Conservation (phyloP, 2,329 filamentous ascomycete genomes). For the Aspergillus fijiensis region DNA sequence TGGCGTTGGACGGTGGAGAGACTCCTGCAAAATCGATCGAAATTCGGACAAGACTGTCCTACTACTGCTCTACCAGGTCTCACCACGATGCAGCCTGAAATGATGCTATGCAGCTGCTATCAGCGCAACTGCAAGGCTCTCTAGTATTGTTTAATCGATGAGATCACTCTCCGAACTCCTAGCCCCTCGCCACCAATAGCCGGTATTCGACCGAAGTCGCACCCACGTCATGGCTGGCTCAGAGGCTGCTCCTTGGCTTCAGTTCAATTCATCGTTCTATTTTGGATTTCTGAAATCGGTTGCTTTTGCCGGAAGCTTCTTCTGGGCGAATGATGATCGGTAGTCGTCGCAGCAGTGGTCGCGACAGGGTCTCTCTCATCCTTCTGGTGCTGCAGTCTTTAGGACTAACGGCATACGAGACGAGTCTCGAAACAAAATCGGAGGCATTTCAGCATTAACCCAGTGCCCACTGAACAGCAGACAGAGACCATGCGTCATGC, state of each 20-base stretch:
- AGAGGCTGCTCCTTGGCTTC: not conserved
- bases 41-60: not conserved
- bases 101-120: conserved; percentile 14
- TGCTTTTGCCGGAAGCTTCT: not conserved
- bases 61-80: not conserved
- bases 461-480: not conserved
- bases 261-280: not conserved
- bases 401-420: not conserved
- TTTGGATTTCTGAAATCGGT: not conserved
- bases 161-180: not conserved
- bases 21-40: not conserved
- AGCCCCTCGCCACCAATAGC: not conserved
- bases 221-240: not conserved
- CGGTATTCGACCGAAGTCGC: not conserved
- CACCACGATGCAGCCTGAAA: not conserved
- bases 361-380: not conserved
- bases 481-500: conserved; percentile 12
- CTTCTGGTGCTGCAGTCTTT: not conserved
- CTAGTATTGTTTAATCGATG: conserved; percentile 1
- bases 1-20: not conserved
- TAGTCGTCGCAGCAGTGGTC: not conserved
- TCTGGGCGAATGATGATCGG: not conserved
- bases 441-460: not conserved
- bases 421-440: not conserved
- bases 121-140: conserved; percentile 12